These are phyloP conservation scores for Aspergillus biplanus DNA, from an alignment of 495 filamentous ascomycete species.

Conservation along the genomic window DNA sequence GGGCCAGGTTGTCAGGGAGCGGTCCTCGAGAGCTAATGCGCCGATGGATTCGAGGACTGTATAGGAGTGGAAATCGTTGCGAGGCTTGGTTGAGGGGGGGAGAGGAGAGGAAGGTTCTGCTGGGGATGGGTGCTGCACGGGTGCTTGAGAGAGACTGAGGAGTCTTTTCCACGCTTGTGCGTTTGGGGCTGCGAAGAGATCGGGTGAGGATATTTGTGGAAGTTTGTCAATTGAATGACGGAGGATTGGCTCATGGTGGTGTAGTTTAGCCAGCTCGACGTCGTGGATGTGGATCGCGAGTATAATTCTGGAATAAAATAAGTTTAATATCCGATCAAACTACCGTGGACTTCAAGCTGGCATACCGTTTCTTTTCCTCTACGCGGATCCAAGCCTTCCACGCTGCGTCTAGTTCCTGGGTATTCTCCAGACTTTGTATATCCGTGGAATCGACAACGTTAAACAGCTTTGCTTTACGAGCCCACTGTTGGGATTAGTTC, in stretches of 20 bases:
- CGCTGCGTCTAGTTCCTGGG: conserved; percentile 24
- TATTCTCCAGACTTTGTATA: conserved; percentile 13
- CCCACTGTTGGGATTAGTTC: conserved; percentile 8
- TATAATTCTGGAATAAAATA: conserved; percentile 17
- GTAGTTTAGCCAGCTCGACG: conserved; percentile 34
- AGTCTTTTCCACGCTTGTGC: conserved; percentile 6
- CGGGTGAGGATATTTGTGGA: conserved; percentile 28
- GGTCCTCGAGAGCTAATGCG: conserved; percentile 2
- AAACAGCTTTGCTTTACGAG: conserved; percentile 10
- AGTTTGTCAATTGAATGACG: conserved; percentile 23
- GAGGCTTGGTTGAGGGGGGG: background rate
- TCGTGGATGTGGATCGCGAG: conserved; percentile 34
- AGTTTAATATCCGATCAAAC: background rate
- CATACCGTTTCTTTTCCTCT: conserved; percentile 30
- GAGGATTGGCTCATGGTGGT: conserved; percentile 39
- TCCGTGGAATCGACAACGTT: conserved; percentile 1
- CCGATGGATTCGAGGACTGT: conserved; percentile 11
- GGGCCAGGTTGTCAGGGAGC: background rate
- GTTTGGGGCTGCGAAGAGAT: conserved; percentile 30
- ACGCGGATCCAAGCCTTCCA: conserved; percentile 23
- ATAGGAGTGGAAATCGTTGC: conserved; percentile 6
- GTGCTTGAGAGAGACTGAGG: background rate
- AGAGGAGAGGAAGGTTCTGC: background rate
- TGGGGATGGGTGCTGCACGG: background rate
- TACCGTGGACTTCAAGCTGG: too few relatives aligned